Evolutionary conservation across 495 filamentous ascomycete species (phyloP).

Genomic region (Pseudomonodictys pantanalensis): DNA sequence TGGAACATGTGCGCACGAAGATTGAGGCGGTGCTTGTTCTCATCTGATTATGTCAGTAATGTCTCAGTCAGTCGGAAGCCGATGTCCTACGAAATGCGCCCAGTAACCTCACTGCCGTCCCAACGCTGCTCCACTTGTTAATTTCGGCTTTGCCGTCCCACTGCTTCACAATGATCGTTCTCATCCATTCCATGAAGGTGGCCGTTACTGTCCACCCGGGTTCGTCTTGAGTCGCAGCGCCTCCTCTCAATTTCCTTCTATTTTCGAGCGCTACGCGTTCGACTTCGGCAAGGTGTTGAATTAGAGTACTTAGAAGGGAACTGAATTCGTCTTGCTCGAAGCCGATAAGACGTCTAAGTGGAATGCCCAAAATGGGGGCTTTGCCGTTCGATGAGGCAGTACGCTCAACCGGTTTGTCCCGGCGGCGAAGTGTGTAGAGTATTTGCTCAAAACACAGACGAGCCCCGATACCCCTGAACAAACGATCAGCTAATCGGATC

Average conservation of each 20-base stretch:
- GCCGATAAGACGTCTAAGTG: no score
- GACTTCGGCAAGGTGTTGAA: constrained; percentile 22
- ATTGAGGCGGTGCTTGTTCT: constrained; percentile 59
- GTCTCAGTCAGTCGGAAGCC: neutral
- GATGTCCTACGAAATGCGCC: constrained; percentile 63
- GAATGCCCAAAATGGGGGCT: neutral
- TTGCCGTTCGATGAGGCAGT: no score
- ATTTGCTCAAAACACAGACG: constrained; percentile 54
- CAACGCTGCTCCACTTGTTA: constrained; percentile 61
- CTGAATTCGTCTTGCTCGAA: no score
- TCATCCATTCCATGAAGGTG: constrained; percentile 70
- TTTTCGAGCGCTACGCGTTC: constrained; percentile 13
- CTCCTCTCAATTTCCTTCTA: constrained; percentile 8
- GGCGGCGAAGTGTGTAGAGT: constrained; percentile 40
- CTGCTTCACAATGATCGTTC: constrained; percentile 67
- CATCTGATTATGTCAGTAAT: constrained; percentile 44
- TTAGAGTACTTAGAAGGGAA: neutral
- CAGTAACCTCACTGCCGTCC: constrained; percentile 71
- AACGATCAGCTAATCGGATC: constrained; percentile 53
- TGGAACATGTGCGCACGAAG: constrained; percentile 67
- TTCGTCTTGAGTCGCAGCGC: constrained; percentile 8
- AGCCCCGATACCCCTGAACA: constrained; percentile 55
- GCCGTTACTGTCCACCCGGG: constrained; percentile 29
- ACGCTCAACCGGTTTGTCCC: neutral
- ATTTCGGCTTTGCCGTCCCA: constrained; percentile 76